Conservation (phyloP, 139 green algal species). For the Ettlia oleoabundans region DNA sequence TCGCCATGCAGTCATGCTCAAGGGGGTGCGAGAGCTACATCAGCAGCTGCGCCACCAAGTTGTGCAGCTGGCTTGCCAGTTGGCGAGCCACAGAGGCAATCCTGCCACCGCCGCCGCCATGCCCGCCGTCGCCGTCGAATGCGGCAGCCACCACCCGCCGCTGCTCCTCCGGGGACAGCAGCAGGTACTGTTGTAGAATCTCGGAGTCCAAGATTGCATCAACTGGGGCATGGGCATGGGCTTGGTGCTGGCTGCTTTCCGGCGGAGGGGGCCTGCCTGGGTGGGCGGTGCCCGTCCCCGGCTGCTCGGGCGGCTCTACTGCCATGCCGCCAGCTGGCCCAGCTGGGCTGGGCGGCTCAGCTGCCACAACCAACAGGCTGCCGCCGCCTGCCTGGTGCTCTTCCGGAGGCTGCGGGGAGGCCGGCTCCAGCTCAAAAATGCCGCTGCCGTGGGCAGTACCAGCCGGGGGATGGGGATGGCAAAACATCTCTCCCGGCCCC, state of each 20-base stretch:
- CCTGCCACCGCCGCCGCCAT: too few relatives aligned
- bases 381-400: too few relatives aligned
- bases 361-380: too few relatives aligned
- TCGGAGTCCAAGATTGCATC: not conserved
- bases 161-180: not conserved
- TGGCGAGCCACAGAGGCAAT: not conserved
- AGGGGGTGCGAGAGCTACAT: not conserved
- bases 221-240: not conserved
- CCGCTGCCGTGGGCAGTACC: too few relatives aligned
- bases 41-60: slow-evolving; percentile 10
- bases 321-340: too few relatives aligned
- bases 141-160: not conserved
- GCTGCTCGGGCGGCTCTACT: too few relatives aligned
- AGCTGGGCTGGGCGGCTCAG: too few relatives aligned
- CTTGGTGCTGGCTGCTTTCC: not conserved
- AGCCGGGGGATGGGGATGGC: not conserved
- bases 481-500: not conserved
- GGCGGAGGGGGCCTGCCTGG: not conserved
- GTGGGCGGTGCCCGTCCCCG: not conserved
- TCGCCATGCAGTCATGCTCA: too few relatives aligned
- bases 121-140: not conserved
- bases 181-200: slow-evolving; percentile 18
- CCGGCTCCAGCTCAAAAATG: too few relatives aligned
- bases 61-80: not conserved
- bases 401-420: too few relatives aligned